Conservation (phyloP, 2,329 filamentous ascomycete genomes). For the Pseudocercospora fijiensis region DNA sequence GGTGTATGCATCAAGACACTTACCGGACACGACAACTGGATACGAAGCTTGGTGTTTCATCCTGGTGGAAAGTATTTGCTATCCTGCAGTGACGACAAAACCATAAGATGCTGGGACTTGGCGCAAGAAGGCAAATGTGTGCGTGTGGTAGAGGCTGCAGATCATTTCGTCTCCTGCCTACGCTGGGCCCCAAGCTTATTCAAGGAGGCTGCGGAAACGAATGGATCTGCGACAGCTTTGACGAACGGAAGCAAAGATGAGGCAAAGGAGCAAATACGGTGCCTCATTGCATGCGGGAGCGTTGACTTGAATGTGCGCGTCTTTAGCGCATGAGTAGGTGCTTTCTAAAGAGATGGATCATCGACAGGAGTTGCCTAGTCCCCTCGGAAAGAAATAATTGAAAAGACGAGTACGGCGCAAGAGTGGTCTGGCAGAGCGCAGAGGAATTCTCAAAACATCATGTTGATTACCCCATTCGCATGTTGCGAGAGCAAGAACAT, state of each 20-base stretch:
- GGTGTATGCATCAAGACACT: slow-evolving; percentile 83
- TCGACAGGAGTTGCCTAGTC: neutral
- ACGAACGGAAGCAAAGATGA: slow-evolving; percentile 43
- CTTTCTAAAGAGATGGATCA: neutral
- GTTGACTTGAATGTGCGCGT: slow-evolving; percentile 78
- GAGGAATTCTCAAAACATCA: too few relatives aligned
- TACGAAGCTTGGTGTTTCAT: slow-evolving; percentile 81
- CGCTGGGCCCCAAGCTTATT: slow-evolving; percentile 79
- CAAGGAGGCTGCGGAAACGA: slow-evolving; percentile 54
- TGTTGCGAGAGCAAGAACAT: too few relatives aligned
- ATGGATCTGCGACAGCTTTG: slow-evolving; percentile 37
- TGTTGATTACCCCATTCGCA: too few relatives aligned
- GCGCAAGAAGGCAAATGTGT: slow-evolving; percentile 87
- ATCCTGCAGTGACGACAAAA: slow-evolving; percentile 85
- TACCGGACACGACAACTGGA: slow-evolving; percentile 90
- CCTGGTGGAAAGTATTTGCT: slow-evolving; percentile 88
- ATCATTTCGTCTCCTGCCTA: slow-evolving; percentile 81
- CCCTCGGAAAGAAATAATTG: neutral
- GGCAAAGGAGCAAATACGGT: slow-evolving; percentile 63
- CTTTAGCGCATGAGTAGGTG: slow-evolving; percentile 59
- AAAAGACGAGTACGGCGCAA: neutral
- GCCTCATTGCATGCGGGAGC: slow-evolving; percentile 82
- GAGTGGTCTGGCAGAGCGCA: neutral
- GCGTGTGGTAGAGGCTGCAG: slow-evolving; percentile 71
- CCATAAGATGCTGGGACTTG: slow-evolving; percentile 89